Evolutionary conservation across 73 alveolate species (phyloP).

Genomic region (Paramecium sexaurelia): DNA sequence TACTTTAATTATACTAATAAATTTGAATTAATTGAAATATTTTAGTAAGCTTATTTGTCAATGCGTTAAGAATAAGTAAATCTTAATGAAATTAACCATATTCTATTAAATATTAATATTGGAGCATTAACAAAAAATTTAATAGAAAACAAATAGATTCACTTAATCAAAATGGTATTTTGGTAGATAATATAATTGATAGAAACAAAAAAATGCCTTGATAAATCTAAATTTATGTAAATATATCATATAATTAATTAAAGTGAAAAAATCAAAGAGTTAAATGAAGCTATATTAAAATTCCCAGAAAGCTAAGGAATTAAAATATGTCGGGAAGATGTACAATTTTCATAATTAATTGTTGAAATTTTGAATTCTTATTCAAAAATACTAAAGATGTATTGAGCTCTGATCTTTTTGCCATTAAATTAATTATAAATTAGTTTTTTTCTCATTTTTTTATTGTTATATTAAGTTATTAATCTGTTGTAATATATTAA

Average conservation of each 20-base stretch:
- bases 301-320: neutral
- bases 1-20: neutral
- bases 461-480: neutral
- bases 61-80: neutral
- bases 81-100: neutral
- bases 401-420: neutral
- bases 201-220: neutral
- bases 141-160: neutral
- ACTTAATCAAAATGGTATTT: neutral
- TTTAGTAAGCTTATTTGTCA: neutral
- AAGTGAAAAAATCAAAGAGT: neutral
- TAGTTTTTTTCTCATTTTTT: neutral
- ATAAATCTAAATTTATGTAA: neutral
- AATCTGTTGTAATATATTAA: neutral
- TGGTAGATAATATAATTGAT: neutral
- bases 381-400: slow-evolving; percentile 8
- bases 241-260: neutral
- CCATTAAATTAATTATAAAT: neutral
- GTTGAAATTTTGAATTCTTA: neutral
- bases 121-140: neutral
- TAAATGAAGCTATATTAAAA: neutral
- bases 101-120: neutral
- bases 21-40: neutral
- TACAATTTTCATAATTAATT: neutral
- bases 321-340: neutral